Conservation (phyloP, 2,329 filamentous ascomycete genomes). For the Triangularia setosa region DNA sequence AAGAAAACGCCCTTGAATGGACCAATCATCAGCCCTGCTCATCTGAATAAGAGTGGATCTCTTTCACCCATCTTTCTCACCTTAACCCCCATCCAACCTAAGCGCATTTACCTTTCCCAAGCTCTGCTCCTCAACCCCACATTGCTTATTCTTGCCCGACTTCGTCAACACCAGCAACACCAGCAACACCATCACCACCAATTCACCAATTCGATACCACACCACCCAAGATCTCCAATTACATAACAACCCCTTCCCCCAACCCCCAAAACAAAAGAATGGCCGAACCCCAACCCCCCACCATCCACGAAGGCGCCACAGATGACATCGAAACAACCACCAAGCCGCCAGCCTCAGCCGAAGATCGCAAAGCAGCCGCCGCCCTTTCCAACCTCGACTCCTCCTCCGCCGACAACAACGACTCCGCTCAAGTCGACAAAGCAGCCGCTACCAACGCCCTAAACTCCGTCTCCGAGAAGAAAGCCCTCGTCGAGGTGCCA, state of each 20-base stretch:
- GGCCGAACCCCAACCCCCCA: slow-evolving; percentile 58
- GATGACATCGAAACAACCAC: slow-evolving; percentile 52
- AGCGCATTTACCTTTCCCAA: not conserved
- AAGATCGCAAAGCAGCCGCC: slow-evolving; percentile 72
- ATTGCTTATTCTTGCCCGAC: not conserved
- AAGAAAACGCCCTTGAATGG: not conserved
- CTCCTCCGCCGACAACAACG: slow-evolving; percentile 44
- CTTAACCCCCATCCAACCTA: not conserved
- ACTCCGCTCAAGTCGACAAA: slow-evolving; percentile 56
- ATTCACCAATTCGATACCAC: not conserved
- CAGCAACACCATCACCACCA: not conserved
- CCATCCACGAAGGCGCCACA: slow-evolving; percentile 56
- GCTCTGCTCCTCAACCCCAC: not conserved
- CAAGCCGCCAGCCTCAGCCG: slow-evolving; percentile 57
- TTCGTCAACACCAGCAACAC: slow-evolving; percentile 6
- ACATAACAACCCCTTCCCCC: too few relatives aligned
- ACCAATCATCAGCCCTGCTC: not conserved
- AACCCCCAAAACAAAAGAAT: slow-evolving; percentile 45
- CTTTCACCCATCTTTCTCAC: not conserved
- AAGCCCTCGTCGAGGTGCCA: slow-evolving; percentile 33
- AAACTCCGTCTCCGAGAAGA: slow-evolving; percentile 50
- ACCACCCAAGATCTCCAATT: not conserved
- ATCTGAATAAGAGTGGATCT: not conserved
- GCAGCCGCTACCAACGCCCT: slow-evolving; percentile 70
- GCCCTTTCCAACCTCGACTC: slow-evolving; percentile 68